Conservation (phyloP, 1,284 basidiomycete species). For the Moesziomyces globuligerus region DNA sequence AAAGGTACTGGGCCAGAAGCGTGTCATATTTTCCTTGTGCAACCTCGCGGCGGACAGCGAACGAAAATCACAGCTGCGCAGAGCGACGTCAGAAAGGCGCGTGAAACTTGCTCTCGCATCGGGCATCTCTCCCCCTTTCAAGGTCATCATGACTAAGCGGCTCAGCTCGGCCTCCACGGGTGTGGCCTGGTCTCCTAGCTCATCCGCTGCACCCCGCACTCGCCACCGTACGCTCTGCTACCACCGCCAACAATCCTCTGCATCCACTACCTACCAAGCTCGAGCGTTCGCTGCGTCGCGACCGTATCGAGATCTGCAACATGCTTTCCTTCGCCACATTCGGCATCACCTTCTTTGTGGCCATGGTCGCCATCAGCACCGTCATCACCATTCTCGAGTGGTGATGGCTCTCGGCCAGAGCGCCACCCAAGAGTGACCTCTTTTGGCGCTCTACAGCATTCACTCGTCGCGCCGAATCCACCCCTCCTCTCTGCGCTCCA, state of each 20-base stretch:
- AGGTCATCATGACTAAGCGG: not conserved
- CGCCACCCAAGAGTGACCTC: no score
- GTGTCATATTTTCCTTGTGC: no score
- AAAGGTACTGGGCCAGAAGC: no score
- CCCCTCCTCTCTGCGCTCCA: not conserved
- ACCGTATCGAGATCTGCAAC: not conserved
- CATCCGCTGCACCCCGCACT: no score
- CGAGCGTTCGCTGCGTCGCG: no score
- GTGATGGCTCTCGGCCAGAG: slow-evolving; percentile 8
- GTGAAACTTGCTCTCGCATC: not conserved
- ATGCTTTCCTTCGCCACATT: slow-evolving; percentile 42
- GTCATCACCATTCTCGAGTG: slow-evolving; percentile 48
- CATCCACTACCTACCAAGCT: no score
- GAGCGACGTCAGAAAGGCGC: not conserved
- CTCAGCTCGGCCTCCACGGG: no score
- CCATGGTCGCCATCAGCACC: slow-evolving; percentile 46
- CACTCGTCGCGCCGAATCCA: no score
- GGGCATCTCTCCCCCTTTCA: not conserved
- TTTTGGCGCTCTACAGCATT: no score
- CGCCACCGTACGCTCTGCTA: not conserved
- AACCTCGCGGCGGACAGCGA: not conserved
- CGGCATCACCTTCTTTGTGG: slow-evolving; percentile 40
- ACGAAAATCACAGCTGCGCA: no score
- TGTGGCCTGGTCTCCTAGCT: not conserved
- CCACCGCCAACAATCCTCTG: not conserved